Base-by-base conservation (phyloP, 108 stramenopile species). In the Mayamaea pseudoterrestris region DNA sequence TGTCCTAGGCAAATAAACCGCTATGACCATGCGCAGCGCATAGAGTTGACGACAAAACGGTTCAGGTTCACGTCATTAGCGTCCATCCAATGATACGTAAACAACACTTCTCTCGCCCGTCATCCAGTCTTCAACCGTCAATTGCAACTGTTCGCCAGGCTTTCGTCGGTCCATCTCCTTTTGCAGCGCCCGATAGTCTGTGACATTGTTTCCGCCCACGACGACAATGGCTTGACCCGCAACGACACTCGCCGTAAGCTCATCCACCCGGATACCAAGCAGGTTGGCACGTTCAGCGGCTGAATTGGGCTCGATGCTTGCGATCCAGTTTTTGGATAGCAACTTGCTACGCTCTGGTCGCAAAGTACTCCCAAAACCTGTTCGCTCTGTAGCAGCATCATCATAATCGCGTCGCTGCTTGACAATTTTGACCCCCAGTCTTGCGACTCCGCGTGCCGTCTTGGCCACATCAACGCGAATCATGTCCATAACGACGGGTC, bases 151-250 rank as follows among this genome's bases (percentile, higher is more conserved):
- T 48, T 85, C 78, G 27, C 78, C 78, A 1, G 35, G 63, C 1
- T 78, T 66, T 17, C 78, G 35, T 4, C 31, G 41, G 23, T 62
- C 49, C 46, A 78, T 44, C 49, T 85, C 68, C 8, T 29, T 58
- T 21, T 55, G 58, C 22, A 83, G 47, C 27, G 70, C 74, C 7
- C 63, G 60, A 47, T 52, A 64, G 37, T 29, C 73, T 12, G 28
- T 13, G 30, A 83, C 66, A 27, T 34, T 44, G n/a, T 63, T 77
- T 29, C 76, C 73, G 24, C 59, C 71, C 3, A 83, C 60, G n/a
- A 56, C 75, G 8, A 77, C 56, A 49, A 83, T 70, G 11, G 68
- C 63, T 48, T 83, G 76, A n/a, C 82, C 82, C 26, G 45, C 44
- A 31, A 61, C 16, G 18, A 65, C 35, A 9, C 22, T 35, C 1